Evolutionary conservation across 306 rosid genomes (phyloP), one percentile per base, ranked within the genome.

Genomic region (Vigna reflexopilosa): DNA sequence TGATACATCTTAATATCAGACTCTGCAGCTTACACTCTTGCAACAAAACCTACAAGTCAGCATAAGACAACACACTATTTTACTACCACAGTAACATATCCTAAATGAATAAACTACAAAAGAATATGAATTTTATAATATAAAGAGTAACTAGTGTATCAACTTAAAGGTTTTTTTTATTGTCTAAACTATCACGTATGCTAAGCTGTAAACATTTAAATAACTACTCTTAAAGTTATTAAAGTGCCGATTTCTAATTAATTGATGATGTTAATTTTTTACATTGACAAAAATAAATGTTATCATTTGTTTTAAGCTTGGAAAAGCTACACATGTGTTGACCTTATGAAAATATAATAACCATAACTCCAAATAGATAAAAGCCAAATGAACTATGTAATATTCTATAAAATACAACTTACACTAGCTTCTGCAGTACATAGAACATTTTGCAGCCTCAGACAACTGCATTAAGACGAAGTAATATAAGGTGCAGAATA

Each of bases 371-470:
- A 63, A 66, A 34, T 67, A 15, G 73, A 72, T 71, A 50, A 49
- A 72, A 54, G 56, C 47, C 55, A 77, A 71, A 82, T 22, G 47
- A 30, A 54, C 14, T 36, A n/a, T 28, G 42, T 64, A 72, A 52
- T 72, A 54, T 58, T 86, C 70, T 51, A 59, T 79, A 62, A 56
- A 70, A 68, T 70, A 68, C 24, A 73, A 87, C 98, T 85, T 88
- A 94, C 98, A 77, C 85, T 83, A 67, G 80, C 87, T 88, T 94
- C 97, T 69, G 73, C 75, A 1, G 86, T 74, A 65, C 91, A 90
- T 49, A 94, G 74, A 79, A 89, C 77, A 79, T 87, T 87, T 75
- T 89, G 97, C 81, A 94, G 93, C 38, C 83, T 88, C 82, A 94
- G 78, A 79, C 83, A 70, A 80, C 97, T 94, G 91, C 83, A 88